Evolutionary conservation across 495 filamentous ascomycete genomes (phyloP), one percentile per base, ranked within the genome.

Genomic region (Pyrenula massariospora): DNA sequence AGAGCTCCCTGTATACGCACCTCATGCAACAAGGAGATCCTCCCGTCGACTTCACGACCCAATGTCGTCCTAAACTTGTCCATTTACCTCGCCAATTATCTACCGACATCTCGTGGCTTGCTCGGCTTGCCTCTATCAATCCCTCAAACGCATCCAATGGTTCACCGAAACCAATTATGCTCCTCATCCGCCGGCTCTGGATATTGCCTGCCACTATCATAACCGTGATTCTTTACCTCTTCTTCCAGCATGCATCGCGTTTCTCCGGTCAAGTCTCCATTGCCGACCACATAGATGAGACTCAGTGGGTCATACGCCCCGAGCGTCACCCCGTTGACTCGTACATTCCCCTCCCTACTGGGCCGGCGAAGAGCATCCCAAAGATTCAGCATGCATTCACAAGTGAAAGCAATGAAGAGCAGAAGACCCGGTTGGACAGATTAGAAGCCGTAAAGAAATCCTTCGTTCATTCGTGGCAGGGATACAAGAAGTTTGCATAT

Each of bases 401-500:
- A 1, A 51, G 59, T 10, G 81, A 84, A 61, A 66, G 19, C 66
- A 10, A 61, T 58, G 55, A 50, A 58, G 51, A 63, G 63, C 42
- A 66, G 70, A 58, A 59, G 66, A 57, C 59, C 56, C 56, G 83
- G 62, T 55, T 72, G 59, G 63, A 72, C 59, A 72, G 77, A 55
- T 68, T 75, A 58, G 67, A 69, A 0, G 81, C 75, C n/a, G 84
- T 96, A 1, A 85, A 80, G 60, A 65, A 81, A 47, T 79, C 80
- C 0, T 93, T 95, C 60, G 54, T 75, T 24, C 82, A 84, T 59
- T 77, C 83, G 11, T 96, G 90, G 89, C 74, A 77, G 8, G 83
- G 82, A 50, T 96, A 95, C 61, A 85, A 80, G 61, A 65, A 79
- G 12, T 72, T 86, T 68, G 91, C 91, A 0, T 95, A 89, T 88